Percentiles rank a stretch among this genome's conserved stretches.
phyloP scores from a whole-genome alignment of 2,329 filamentous ascomycete genomes.

The Fusarium sp. region DNA sequence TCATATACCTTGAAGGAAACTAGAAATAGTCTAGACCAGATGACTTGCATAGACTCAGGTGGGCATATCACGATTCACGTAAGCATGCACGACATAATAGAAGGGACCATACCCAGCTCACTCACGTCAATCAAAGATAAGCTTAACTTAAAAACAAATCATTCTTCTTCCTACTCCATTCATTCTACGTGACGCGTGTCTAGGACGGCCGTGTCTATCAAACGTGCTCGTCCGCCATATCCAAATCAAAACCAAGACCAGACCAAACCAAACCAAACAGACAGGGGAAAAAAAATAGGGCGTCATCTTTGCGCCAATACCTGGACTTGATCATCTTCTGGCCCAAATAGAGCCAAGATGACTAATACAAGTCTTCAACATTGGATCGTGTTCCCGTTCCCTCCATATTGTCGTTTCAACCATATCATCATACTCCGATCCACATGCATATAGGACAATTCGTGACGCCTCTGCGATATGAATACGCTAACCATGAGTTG shows the following conservation, averaged over 20 bases:
- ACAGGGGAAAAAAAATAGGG: slow-evolving; percentile 22
- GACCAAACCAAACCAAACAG: neutral
- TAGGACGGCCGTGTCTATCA: slow-evolving; percentile 39
- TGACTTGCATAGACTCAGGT: neutral
- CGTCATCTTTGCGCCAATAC: slow-evolving; percentile 39
- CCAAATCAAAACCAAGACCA: slow-evolving; percentile 5
- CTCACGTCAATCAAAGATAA: neutral
- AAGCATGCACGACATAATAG: neutral
- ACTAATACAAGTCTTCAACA: slow-evolving; percentile 2
- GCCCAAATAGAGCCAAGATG: neutral
- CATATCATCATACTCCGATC: slow-evolving; percentile 43
- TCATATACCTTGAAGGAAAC: neutral
- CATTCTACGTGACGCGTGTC: slow-evolving; percentile 39
- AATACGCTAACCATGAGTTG: slow-evolving; percentile 37
- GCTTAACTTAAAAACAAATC: slow-evolving; percentile 22
- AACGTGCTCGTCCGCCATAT: slow-evolving; percentile 37
- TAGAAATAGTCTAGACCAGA: neutral
- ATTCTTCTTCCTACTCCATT: slow-evolving; percentile 33
- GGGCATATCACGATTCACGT: neutral
- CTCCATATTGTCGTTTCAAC: slow-evolving; percentile 34
- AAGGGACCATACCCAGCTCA: neutral
- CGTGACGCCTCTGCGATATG: slow-evolving; percentile 37
- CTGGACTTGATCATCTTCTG: slow-evolving; percentile 14
- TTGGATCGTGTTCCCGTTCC: slow-evolving; percentile 39
- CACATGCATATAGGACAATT: slow-evolving; percentile 42